Evolutionary conservation across 768 basidiomycete genomes (phyloP).

Genomic region (Boletus rubescentipes): DNA sequence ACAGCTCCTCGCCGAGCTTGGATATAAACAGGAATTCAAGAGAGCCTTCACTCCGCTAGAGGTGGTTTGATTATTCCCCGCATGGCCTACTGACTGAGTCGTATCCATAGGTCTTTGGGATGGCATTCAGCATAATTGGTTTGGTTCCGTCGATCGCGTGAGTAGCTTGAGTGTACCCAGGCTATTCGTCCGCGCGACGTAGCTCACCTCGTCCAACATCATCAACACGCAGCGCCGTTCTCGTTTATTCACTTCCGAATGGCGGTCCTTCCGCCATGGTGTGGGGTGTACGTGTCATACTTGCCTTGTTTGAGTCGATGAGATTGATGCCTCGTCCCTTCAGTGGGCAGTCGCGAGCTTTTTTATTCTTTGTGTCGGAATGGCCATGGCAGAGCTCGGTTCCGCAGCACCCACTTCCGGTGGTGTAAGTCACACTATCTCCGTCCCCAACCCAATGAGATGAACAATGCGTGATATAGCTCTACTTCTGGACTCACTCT

Average conservation of each 20-base stretch:
- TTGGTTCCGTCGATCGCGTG: constrained; percentile 64
- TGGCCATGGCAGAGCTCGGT: constrained; percentile 43
- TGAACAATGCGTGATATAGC: constrained; percentile 27
- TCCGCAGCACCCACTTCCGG: constrained; percentile 45
- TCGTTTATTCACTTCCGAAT: constrained; percentile 49
- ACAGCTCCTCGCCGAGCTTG: constrained; percentile 34
- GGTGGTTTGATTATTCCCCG: constrained; percentile 6
- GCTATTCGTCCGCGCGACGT: neutral
- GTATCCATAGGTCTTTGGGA: constrained; percentile 58
- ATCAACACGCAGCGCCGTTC: constrained; percentile 36
- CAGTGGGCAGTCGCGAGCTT: constrained; percentile 40
- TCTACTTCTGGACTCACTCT: constrained; percentile 70
- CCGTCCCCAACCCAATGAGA: neutral
- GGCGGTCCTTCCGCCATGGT: constrained; percentile 51
- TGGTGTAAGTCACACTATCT: constrained; percentile 27
- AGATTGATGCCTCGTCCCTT: neutral
- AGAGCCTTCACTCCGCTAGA: constrained; percentile 37
- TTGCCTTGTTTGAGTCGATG: neutral
- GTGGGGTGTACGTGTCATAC: constrained; percentile 37
- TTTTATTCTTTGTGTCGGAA: constrained; percentile 39
- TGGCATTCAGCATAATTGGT: constrained; percentile 71
- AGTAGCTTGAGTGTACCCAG: constrained; percentile 25
- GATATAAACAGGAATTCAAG: constrained; percentile 40
- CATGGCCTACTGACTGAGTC: neutral
- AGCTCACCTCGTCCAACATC: neutral